Evolutionary conservation across 768 basidiomycete species (phyloP), one percentile per base, ranked within the genome.

Genomic region (Suillus paluster): DNA sequence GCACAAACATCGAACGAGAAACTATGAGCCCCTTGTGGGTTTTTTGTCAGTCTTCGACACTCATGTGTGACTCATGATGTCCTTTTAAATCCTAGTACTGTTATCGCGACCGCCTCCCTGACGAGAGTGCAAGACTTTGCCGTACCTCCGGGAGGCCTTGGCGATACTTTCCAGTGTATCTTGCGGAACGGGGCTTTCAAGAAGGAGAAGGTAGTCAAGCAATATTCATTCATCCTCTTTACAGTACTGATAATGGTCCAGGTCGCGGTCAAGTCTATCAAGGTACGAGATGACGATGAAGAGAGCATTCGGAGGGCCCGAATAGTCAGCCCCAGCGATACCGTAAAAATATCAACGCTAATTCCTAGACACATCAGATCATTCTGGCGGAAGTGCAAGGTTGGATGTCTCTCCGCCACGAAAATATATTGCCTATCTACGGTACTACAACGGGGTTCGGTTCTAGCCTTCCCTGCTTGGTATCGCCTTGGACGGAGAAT

Each of bases 381-480:
- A 39, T 55, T 23, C 10, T 55, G 17, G 25, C 10, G 7, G 64
- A 70, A 57, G 58, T 72, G 30, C 62, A 56, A 23, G 64, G 68
- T 15, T 72, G 71, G 71, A 61, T 58, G 36, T 21, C 52, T 41
- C 62, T 72, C 25, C 10, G 42, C 10, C 68, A 72, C 52, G 49
- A 58, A 25, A 72, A 72, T 58, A 38, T 72, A 23, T 41, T 72
- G 0, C 67, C 67, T 17, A 44, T 71, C 19, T 64, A 49, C 39
- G 67, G 71, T 17, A 50, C 64, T 5, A 57, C 66, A 12, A 65
- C 61, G 30, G 70, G 66, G 48, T 71, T 66, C 57, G 69, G 71
- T 21, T 66, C 64, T 9, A 65, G 50, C 34, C 38, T 62, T 21
- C 67, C 69, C 19, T 69, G 63, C 42, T 67, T 70, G 65, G 61